Evolutionary conservation across 768 basidiomycete species (phyloP), one percentile per base, ranked within the genome.

Genomic region (Boletus reticulatus): DNA sequence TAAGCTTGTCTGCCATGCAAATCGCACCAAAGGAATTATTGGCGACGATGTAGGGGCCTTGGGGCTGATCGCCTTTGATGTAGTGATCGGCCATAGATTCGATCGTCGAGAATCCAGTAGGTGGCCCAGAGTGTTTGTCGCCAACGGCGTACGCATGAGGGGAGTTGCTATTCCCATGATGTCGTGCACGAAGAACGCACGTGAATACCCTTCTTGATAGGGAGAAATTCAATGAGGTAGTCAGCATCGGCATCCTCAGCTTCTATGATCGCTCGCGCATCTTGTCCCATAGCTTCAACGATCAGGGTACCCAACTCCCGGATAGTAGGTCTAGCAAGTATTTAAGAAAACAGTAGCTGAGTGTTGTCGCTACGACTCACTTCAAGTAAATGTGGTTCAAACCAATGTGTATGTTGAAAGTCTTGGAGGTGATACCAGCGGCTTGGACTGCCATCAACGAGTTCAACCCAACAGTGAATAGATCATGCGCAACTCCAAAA

Each of bases 381-480:
- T 62, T 68, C 51, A 69, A 55, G 45, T 69, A 69, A 34, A 64
- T 59, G 42, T 69, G 63, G 29, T 69, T 69, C 44, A 69, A 53
- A 24, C 68, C 68, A 29, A 69, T 61, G 49, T 69, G 66, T 4
- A 68, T 64, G 22, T 29, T 56, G 45, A 69, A 69, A 6, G 66
- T 70, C 60, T 66, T 69, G 31, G 68, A 66, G 27, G 68, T 50
- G 31, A 64, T 11, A 36, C 68, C 68, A 45, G 68, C 68, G 1
- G 66, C 68, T 53, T 70, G 68, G n/a, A 69, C 68, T 12, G 68
- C 68, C 68, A 69, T 69, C 46, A 70, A 47, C 22, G 68, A 68
- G 55, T 69, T 70, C 61, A 69, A 44, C 27, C 68, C 68, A 16
- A 69, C 55, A 16, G 68, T 64, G 42, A 69, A 69, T 20, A 69